phyloP scores from a whole-genome alignment of 768 basidiomycete genomes.

The Tricholoma furcatifolium region DNA sequence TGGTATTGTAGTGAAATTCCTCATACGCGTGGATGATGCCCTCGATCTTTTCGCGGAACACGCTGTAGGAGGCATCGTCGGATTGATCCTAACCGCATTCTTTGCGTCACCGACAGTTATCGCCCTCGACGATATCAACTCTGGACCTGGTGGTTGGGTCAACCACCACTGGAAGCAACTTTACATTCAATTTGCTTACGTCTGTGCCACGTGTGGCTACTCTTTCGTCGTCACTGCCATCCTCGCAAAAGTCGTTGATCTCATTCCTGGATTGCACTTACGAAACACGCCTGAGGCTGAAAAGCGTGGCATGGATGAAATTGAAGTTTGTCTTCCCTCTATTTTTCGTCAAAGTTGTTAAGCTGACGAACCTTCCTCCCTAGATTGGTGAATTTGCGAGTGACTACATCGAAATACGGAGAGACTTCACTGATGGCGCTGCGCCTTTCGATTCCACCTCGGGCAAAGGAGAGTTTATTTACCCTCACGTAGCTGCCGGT shows the following conservation, averaged over 20 bases:
- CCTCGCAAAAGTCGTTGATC: conserved; percentile 55
- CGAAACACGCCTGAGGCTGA: conserved; percentile 56
- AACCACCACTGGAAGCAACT: conserved; percentile 78
- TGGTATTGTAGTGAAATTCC: conserved; percentile 54
- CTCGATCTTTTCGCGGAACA: conserved; percentile 93
- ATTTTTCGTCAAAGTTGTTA: background rate
- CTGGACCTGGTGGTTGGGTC: conserved; percentile 63
- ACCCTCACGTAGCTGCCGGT: conserved; percentile 30
- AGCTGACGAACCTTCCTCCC: background rate
- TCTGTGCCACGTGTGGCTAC: conserved; percentile 56
- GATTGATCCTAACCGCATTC: conserved; percentile 69
- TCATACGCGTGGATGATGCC: conserved; percentile 78
- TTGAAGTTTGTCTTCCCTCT: conserved; percentile 47
- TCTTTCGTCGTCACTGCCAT: conserved; percentile 61
- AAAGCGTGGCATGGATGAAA: conserved; percentile 65
- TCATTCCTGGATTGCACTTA: conserved; percentile 58
- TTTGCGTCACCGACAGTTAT: conserved; percentile 70
- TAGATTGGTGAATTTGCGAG: conserved; percentile 71
- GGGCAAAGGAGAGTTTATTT: conserved; percentile 19
- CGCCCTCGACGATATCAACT: conserved; percentile 65
- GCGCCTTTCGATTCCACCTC: conserved; percentile 35
- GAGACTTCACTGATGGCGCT: conserved; percentile 59
- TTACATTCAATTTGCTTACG: conserved; percentile 72
- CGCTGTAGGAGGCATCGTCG: conserved; percentile 81
- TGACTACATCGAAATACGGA: conserved; percentile 68